Evolutionary conservation across 371 early-diverging fungal species (phyloP).

Genomic region (Apophysomyces variabilis): DNA sequence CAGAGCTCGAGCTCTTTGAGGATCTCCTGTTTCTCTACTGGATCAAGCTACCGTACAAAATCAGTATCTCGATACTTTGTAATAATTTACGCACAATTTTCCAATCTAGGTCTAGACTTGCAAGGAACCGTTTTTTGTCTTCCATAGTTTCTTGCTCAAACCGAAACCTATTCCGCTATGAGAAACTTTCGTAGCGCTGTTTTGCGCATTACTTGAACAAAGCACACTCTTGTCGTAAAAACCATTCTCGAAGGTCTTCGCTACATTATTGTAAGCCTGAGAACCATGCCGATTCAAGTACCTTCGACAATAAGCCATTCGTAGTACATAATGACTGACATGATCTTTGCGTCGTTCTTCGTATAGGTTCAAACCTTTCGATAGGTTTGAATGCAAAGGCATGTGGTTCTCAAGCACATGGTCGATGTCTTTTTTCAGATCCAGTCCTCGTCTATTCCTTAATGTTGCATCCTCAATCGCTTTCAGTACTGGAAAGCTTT

Average conservation of each 20-base stretch:
- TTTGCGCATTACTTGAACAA: constrained; percentile 71
- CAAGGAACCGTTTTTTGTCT: constrained; percentile 65
- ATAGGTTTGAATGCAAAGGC: constrained; percentile 64
- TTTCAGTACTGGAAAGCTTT: constrained; percentile 66
- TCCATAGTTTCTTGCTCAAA: constrained; percentile 58
- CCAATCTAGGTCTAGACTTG: constrained; percentile 58
- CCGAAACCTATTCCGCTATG: constrained; percentile 41
- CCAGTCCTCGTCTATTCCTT: constrained; percentile 68
- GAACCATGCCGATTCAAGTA: constrained; percentile 18
- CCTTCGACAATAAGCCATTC: constrained; percentile 91
- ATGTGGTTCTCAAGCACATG: constrained; percentile 67
- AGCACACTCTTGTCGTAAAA: constrained; percentile 82
- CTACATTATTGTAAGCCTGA: constrained; percentile 31
- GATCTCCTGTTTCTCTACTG: constrained; percentile 29
- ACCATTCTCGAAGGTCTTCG: constrained; percentile 90
- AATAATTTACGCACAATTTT: constrained; percentile 44
- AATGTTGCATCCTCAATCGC: constrained; percentile 82
- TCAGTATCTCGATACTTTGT: background rate
- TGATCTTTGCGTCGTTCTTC: constrained; percentile 91
- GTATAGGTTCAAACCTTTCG: constrained; percentile 45
- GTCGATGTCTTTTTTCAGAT: constrained; percentile 62
- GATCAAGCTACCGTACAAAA: constrained; percentile 16
- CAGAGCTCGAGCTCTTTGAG: constrained; percentile 35
- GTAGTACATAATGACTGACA: constrained; percentile 90
- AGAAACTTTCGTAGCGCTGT: background rate